Evolutionary conservation across 257 asterid species (phyloP).

Genomic region (Ajuga chamaepitys): DNA sequence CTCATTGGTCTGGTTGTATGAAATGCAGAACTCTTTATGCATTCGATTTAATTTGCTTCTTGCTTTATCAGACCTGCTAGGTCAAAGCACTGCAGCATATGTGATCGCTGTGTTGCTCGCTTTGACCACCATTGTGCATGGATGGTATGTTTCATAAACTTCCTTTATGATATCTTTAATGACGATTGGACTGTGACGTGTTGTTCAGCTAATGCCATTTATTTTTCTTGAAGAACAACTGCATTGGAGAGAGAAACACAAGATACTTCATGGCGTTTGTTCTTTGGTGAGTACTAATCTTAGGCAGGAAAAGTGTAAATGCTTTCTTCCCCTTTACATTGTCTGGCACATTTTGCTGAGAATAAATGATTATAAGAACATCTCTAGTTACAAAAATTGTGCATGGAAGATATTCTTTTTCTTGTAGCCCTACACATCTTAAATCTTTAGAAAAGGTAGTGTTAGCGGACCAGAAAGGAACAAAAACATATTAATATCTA

Average conservation of each 20-base stretch:
- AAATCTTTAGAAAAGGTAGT: neutral
- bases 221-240: slow-evolving; percentile 66
- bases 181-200: neutral
- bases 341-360: neutral
- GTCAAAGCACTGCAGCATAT: slow-evolving; percentile 94
- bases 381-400: slow-evolving; percentile 4
- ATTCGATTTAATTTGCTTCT: slow-evolving; percentile 10
- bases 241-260: slow-evolving; percentile 95
- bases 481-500: neutral
- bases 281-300: slow-evolving; percentile 64
- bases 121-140: slow-evolving; percentile 99
- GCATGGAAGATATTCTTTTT: neutral
- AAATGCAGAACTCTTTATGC: slow-evolving; percentile 1
- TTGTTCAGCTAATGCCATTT: slow-evolving; percentile 9
- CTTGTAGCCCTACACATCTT: neutral
- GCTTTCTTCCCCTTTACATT: neutral
- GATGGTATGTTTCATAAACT: slow-evolving; percentile 59
- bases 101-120: slow-evolving; percentile 93
- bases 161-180: slow-evolving; percentile 15
- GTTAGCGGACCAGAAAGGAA: neutral
- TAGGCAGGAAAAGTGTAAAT: slow-evolving; percentile 4
- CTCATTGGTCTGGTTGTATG: slow-evolving; percentile 13
- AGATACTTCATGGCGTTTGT: slow-evolving; percentile 96
- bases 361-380: neutral
- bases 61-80: slow-evolving; percentile 76